Conservation (phyloP, 352 stramenopile genomes). For the Phytopythium mirpurense region DNA sequence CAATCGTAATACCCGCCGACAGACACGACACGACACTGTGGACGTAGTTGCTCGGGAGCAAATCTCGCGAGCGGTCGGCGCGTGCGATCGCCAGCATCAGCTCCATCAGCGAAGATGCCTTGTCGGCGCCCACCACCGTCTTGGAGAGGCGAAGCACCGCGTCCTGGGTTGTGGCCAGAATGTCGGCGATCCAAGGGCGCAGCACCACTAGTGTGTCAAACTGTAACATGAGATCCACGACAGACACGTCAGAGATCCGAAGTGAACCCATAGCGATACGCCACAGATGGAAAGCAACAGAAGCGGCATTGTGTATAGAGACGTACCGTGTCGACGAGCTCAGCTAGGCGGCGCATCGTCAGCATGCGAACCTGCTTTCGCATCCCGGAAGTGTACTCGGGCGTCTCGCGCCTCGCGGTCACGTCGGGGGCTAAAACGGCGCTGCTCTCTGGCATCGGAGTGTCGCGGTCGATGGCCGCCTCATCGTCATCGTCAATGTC, state of each 20-base stretch:
- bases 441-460: constrained; percentile 9
- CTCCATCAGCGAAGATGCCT: constrained; percentile 74
- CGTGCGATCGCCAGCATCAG: constrained; percentile 61
- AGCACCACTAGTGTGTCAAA: constrained; percentile 69
- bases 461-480: constrained; percentile 15
- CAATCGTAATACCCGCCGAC: constrained; percentile 15
- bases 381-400: constrained; percentile 28
- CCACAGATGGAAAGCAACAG: neutral
- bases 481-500: constrained; percentile 10
- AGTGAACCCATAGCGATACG: neutral
- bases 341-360: constrained; percentile 60
- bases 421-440: neutral
- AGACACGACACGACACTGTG: constrained; percentile 62
- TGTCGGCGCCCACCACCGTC: constrained; percentile 64
- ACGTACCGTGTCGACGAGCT: constrained; percentile 63
- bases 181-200: constrained; percentile 49
- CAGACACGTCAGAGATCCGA: constrained; percentile 3
- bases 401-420: constrained; percentile 2
- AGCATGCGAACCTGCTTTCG: constrained; percentile 82
- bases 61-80: constrained; percentile 29
- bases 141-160: constrained; percentile 66
- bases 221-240: constrained; percentile 9
- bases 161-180: constrained; percentile 41
- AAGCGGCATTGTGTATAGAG: no score
- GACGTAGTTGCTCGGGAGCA: constrained; percentile 32